These are phyloP conservation scores for Nemania abortiva DNA, from an alignment of 2,329 filamentous ascomycete genomes.

Conservation along the genomic window DNA sequence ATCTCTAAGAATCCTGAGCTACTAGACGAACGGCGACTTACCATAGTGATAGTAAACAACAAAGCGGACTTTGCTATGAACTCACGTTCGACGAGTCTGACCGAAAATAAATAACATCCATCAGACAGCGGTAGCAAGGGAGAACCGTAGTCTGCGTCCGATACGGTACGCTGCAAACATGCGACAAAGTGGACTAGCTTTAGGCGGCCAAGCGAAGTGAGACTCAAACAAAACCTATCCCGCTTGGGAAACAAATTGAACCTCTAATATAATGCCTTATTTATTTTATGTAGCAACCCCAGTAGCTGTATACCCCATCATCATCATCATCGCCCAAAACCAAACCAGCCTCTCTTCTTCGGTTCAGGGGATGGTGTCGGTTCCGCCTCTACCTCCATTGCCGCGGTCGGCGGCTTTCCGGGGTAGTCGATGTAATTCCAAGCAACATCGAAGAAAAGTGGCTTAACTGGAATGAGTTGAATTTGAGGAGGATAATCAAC, in stretches of 20 bases:
- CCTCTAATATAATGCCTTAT: background rate
- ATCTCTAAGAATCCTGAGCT: conserved; percentile 43
- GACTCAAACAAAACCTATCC: background rate
- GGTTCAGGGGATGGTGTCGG: conserved; percentile 57
- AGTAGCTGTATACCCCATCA: conserved; percentile 39
- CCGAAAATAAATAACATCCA: background rate
- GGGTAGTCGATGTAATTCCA: conserved; percentile 99
- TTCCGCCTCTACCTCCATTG: conserved; percentile 48
- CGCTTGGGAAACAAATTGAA: background rate
- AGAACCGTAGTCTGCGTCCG: conserved; percentile 32
- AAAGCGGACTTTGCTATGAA: background rate
- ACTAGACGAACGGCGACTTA: conserved; percentile 42
- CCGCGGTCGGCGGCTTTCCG: conserved; percentile 61
- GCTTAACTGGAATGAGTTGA: conserved; percentile 88
- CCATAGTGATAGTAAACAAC: conserved; percentile 35
- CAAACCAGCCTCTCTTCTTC: conserved; percentile 81
- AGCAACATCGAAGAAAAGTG: conserved; percentile 93
- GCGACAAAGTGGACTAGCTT: conserved; percentile 39
- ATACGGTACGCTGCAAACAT: conserved; percentile 44
- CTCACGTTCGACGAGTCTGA: background rate
- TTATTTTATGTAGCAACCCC: background rate
- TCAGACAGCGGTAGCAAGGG: conserved; percentile 37
- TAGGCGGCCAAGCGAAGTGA: background rate
- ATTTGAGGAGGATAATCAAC: conserved; percentile 89
- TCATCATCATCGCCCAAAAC: conserved; percentile 70